Evolutionary conservation across 2,329 filamentous ascomycete species (phyloP), one percentile per base, ranked within the genome.

Genomic region (Trichoderma koningiopsis): DNA sequence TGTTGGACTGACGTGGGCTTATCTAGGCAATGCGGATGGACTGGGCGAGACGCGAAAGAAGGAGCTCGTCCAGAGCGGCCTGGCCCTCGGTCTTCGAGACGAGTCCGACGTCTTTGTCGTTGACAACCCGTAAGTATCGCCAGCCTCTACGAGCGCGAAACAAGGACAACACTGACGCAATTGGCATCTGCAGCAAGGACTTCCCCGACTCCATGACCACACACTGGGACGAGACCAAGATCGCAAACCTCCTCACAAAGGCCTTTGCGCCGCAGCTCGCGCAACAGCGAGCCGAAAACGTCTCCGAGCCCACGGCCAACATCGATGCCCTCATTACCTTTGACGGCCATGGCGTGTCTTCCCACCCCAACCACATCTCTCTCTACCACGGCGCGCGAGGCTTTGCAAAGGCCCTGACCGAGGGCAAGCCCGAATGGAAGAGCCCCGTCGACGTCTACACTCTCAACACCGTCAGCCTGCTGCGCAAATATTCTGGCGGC

Each of bases 281-380:
- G 70, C 74, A 78, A 63, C 76, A 75, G 68, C 74, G 71, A 69
- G 73, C 79, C 52, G 72, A 76, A 67, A 76, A 77, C 71, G 56
- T 75, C 24, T 73, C 78, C 27, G 75, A 77, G 8, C 82, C 85
- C 11, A 80, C 80, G 1, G 82, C 85, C 62, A 85, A 83, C 64
- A 93, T 97, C 76, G 93, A 97, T 80, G 87, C 91, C 33, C 86
- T 99, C 74, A 84, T 99, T 73, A 99, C 96, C 35, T 99, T 99
- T 77, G 96, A 99, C 82, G 77, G 80, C n/a, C 72, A 81, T 60
- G 96, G 96, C 70, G 86, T 99, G 60, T 97, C 93, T 70, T 88
- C 88, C 55, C 96, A 99, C 80, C 93, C 94, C 27, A 99, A 99
- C 83, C 96, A 99, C 82, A 91, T 92, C 72, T 94, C 94, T 6